These are phyloP conservation scores for Wickerhamomyces sydowiorum DNA, from an alignment of 805 yeast species.

Conservation along the genomic window DNA sequence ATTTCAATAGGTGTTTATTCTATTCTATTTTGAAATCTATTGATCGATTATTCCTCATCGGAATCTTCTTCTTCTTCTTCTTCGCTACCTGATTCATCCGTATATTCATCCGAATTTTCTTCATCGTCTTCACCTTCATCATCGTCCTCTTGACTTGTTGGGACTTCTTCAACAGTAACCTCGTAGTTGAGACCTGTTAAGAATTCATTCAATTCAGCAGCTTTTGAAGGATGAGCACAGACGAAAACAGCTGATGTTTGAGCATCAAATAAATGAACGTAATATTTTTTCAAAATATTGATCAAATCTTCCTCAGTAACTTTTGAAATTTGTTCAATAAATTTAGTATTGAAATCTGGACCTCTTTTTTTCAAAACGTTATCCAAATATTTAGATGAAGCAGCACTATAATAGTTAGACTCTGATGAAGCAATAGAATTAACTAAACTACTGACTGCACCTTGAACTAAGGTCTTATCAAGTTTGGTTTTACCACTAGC, in stretches of 20 bases:
- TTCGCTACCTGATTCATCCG: conserved; percentile 9
- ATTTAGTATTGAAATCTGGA: conserved; percentile 48
- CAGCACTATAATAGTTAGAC: conserved; percentile 60
- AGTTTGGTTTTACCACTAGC: conserved; percentile 49
- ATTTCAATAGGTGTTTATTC: conserved; percentile 23
- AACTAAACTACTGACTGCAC: conserved; percentile 73
- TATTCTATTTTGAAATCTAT: conserved; percentile 3
- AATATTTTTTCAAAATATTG: conserved; percentile 48
- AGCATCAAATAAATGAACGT: conserved; percentile 58
- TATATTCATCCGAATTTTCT: conserved; percentile 9
- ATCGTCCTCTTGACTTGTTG: conserved; percentile 13
- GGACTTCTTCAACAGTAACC: conserved; percentile 52
- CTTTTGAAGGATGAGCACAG: conserved; percentile 67
- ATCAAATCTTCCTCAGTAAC: conserved; percentile 51
- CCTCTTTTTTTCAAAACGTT: conserved; percentile 66
- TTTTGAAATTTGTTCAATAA: conserved; percentile 46
- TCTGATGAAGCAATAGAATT: conserved; percentile 65
- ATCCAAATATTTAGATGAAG: conserved; percentile 60
- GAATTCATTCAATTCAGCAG: conserved; percentile 37
- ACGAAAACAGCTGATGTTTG: conserved; percentile 54
- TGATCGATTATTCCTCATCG: conserved; percentile 3
- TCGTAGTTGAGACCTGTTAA: conserved; percentile 53
- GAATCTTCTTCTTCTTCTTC: conserved; percentile 4
- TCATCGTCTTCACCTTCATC: conserved; percentile 18
- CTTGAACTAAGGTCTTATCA: conserved; percentile 57